Percentiles rank a stretch among this genome's conserved stretches.
Conservation (phyloP, 495 filamentous ascomycete species). For the Chaetomidium leptoderma region DNA sequence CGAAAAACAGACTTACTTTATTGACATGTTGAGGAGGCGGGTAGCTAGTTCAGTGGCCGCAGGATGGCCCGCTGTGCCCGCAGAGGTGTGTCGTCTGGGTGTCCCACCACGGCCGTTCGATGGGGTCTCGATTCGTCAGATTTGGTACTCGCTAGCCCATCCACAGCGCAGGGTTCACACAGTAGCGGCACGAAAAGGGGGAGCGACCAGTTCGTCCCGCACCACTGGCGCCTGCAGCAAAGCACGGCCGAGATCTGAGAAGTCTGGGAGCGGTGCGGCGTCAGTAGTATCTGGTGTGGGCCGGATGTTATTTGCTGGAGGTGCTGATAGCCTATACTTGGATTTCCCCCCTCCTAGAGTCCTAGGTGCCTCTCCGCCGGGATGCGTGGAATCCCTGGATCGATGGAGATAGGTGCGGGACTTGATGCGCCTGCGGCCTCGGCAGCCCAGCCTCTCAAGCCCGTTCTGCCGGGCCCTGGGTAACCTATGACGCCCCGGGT, state of each 20-base stretch:
- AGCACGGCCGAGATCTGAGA: conserved; percentile 30
- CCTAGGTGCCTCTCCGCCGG: conserved; percentile 1
- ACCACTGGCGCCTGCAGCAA: conserved; percentile 15
- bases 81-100: conserved; percentile 27
- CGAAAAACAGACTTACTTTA: conserved; percentile 57
- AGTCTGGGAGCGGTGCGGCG: conserved; percentile 10
- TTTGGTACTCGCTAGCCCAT: conserved; percentile 19
- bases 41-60: conserved; percentile 34
- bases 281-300: conserved; percentile 20
- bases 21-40: conserved; percentile 55
- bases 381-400: conserved; percentile 6
- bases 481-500: neutral
- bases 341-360: conserved; percentile 7
- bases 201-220: conserved; percentile 10
- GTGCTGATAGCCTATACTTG: conserved; percentile 20
- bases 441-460: conserved; percentile 8
- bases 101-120: conserved; percentile 32
- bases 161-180: conserved; percentile 29
- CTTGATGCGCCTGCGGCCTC: conserved; percentile 8
- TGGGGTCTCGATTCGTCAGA: conserved; percentile 35
- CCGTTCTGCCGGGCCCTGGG: conserved; percentile 9
- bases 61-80: conserved; percentile 28
- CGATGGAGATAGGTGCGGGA: conserved; percentile 7
- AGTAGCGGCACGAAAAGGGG: conserved; percentile 22
- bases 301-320: conserved; percentile 21